These are phyloP conservation scores for Spathaspora hagerdaliae DNA, from an alignment of 805 yeast genomes.

Conservation along the genomic window DNA sequence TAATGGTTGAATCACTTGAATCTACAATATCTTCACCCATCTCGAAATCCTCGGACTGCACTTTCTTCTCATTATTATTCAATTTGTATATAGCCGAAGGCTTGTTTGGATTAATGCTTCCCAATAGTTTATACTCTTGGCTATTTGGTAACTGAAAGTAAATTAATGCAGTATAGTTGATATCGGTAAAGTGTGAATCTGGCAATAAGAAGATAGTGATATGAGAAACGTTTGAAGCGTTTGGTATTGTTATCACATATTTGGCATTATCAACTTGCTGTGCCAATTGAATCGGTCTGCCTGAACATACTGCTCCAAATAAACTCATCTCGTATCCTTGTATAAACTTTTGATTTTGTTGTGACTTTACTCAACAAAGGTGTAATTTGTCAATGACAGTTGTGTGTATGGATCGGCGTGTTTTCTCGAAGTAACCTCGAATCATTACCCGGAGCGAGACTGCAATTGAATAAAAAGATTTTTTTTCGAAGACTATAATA, in stretches of 20 bases:
- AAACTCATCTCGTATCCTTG: constrained; percentile 22
- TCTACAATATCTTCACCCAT: constrained; percentile 36
- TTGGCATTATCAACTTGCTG: constrained; percentile 67
- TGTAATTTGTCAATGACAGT: too few species aligned
- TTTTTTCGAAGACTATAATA: too few species aligned
- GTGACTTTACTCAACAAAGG: background rate
- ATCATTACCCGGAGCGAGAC: too few species aligned
- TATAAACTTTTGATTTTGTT: background rate
- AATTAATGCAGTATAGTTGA: constrained; percentile 73
- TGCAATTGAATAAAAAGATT: too few species aligned
- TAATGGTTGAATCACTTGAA: constrained; percentile 22
- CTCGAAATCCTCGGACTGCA: constrained; percentile 39
- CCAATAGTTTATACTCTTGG: constrained; percentile 60
- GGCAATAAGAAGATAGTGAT: constrained; percentile 85
- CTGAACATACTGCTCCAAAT: constrained; percentile 78
- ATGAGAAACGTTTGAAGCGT: constrained; percentile 68
- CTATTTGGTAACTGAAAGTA: constrained; percentile 77
- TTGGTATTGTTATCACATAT: constrained; percentile 58
- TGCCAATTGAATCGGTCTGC: constrained; percentile 56
- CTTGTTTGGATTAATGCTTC: constrained; percentile 58
- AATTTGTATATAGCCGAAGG: constrained; percentile 91
- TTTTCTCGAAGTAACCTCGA: too few species aligned
- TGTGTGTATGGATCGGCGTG: too few species aligned
- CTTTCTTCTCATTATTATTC: constrained; percentile 36
- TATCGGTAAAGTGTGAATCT: constrained; percentile 60